Conservation (phyloP, 192 early-diverging fungal species). For the Lobosporangium transversale region DNA sequence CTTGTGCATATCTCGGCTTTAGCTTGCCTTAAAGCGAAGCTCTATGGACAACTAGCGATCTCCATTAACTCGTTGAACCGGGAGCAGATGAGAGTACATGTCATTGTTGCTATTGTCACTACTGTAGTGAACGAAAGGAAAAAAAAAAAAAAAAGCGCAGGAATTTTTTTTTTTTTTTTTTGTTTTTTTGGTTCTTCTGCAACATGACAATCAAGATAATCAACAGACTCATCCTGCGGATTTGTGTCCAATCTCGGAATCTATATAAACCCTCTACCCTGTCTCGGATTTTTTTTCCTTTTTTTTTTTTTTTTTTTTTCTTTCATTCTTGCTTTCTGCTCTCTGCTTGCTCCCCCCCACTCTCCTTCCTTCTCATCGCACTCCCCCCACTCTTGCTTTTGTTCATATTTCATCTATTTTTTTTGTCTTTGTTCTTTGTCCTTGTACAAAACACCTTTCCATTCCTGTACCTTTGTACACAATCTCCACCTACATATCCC, state of each 20-base stretch:
- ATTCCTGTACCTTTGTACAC: not conserved
- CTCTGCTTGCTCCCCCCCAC: conserved; percentile 8
- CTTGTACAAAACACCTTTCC: conserved; percentile 1
- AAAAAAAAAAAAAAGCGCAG: not conserved
- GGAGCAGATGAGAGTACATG: too few species aligned
- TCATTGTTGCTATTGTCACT: too few species aligned
- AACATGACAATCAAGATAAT: conserved; percentile 2
- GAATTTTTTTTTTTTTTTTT: not conserved
- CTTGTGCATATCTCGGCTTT: conserved; percentile 10
- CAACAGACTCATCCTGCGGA: conserved; percentile 9
- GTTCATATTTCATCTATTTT: not conserved
- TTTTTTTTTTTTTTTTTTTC: not conserved
- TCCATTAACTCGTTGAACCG: too few species aligned
- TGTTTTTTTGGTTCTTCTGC: not conserved
- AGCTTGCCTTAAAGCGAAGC: conserved; percentile 11
- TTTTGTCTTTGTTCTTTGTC: conserved; percentile 4
- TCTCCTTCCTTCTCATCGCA: conserved; percentile 1
- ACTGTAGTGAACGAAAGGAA: not conserved
- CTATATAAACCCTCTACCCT: conserved; percentile 34
- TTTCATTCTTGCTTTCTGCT: conserved; percentile 2
- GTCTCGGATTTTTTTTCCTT: conserved; percentile 24
- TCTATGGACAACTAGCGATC: too few species aligned
- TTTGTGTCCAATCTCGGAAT: conserved; percentile 9
- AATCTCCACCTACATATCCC: not conserved
- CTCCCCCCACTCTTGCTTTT: not conserved